Base-by-base conservation (phyloP, 2,329 filamentous ascomycete genomes). In the Penicillium paneum region DNA sequence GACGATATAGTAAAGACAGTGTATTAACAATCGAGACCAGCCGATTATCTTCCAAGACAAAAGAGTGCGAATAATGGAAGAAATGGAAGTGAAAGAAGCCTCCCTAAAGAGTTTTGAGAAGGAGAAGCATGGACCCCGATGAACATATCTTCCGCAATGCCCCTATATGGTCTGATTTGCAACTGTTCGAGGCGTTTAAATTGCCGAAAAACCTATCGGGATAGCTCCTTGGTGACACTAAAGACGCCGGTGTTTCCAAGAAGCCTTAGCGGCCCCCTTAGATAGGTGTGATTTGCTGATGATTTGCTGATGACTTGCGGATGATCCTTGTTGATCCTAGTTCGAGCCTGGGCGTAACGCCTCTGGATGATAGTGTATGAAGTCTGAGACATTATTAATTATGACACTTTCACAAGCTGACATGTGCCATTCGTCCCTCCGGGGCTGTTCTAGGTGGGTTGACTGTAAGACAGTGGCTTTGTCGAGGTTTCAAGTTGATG, bases 281-380 rank as follows among this genome's bases (percentile, higher is more conserved):
- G 35, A 26, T 21, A 7, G 47, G 35, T 6, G 32, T 40, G 24
- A 12, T 39, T 5, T 8, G 12, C 5, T 39, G 19, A 15, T 58
- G 58, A 64, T 62, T 62, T 46, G 54, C 40, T 47, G 50, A 19
- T 19, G 58, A 64, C 61, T 62, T 46, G 54, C 40, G 44, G 50
- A 19, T n/a, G 43, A 52, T 45, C 58, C 43, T 42, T 60, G 53
- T 47, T 59, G 47, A 52, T 55, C 56, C 29, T 17, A 5, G 56
- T 40, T 49, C 53, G 49, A 34, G 1, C 24, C 53, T 51, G 43
- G 19, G 60, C 58, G 58, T 46, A 8, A 60, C 61, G 58, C 61
- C 58, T 52, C 52, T 46, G 32, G 43, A 40, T 13, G 45, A 42
- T 21, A 32, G 12, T 17, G 7, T 21, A 1, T 3, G 17, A 10